A percentile compares a stretch with the other conserved stretches of the same genome.
Evolutionary conservation across 192 early-diverging fungal genomes (phyloP).

Genomic region (Coemansia sp.): DNA sequence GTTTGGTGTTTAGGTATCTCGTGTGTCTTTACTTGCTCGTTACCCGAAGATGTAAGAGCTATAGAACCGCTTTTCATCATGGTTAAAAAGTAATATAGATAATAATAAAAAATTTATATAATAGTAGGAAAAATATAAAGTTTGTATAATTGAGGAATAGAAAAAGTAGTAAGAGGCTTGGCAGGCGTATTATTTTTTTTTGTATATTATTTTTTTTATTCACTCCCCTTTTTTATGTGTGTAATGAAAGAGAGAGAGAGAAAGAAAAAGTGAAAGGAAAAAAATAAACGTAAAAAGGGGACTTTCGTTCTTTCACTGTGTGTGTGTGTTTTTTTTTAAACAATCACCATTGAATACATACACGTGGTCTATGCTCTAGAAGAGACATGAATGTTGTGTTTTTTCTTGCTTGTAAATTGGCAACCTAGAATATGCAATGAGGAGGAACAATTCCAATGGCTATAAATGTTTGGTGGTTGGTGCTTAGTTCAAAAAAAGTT

Average conservation of each 20-base stretch:
- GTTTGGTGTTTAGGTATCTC: slow-evolving; percentile 14
- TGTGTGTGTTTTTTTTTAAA: background rate
- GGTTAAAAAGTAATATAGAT: background rate
- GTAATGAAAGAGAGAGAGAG: background rate
- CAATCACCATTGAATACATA: background rate
- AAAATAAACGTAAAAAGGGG: background rate
- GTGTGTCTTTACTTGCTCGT: background rate
- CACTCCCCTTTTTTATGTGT: background rate
- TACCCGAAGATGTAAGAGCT: slow-evolving; percentile 18
- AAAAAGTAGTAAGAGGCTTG: background rate
- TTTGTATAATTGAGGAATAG: background rate
- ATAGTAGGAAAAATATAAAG: background rate
- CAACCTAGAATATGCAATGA: too few species aligned
- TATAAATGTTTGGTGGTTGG: too few species aligned
- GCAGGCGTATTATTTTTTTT: too few species aligned
- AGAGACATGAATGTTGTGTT: too few species aligned
- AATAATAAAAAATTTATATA: background rate
- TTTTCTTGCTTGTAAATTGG: too few species aligned
- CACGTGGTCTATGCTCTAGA: slow-evolving; percentile 1
- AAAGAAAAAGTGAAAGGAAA: background rate
- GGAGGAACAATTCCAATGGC: too few species aligned
- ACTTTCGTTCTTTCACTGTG: too few species aligned
- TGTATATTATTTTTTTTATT: too few species aligned
- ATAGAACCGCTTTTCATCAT: slow-evolving; percentile 13
- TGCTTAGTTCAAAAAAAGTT: too few species aligned